Percentiles rank a stretch among this genome's conserved stretches.
Evolutionary conservation across 1,284 basidiomycete species (phyloP).

Genomic region (Cutaneotrichosporon dermatis): DNA sequence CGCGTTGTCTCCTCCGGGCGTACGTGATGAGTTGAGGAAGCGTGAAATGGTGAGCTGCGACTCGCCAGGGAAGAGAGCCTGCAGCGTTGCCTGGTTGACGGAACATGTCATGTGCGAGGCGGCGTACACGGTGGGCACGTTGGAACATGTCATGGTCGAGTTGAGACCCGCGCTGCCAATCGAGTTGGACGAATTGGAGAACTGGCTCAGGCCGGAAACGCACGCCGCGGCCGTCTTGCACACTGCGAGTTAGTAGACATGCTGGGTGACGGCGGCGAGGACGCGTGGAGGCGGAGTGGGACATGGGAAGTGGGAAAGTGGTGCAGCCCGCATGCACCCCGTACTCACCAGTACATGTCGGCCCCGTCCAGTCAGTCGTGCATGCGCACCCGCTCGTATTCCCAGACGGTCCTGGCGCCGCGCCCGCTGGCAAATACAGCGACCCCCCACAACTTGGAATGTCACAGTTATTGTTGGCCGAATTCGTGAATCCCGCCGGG

Average conservation of each 20-base stretch:
- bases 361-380: slow-evolving; percentile 66
- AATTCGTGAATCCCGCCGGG: slow-evolving; percentile 57
- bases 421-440: slow-evolving; percentile 55
- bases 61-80: slow-evolving; percentile 63
- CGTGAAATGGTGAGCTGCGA: slow-evolving; percentile 72
- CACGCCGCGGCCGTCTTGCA: slow-evolving; percentile 33
- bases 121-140: slow-evolving; percentile 30
- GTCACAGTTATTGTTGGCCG: slow-evolving; percentile 24
- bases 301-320: background rate
- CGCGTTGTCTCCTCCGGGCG: slow-evolving; percentile 52
- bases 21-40: slow-evolving; percentile 62
- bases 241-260: slow-evolving; percentile 17
- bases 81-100: slow-evolving; percentile 68
- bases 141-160: slow-evolving; percentile 28
- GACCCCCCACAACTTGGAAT: slow-evolving; percentile 67
- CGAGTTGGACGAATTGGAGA: slow-evolving; percentile 3
- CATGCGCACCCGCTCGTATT: slow-evolving; percentile 64
- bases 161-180: slow-evolving; percentile 19
- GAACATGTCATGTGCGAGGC: slow-evolving; percentile 37
- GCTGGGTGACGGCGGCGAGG: too few species aligned
- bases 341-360: slow-evolving; percentile 62
- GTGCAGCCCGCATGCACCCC: too few species aligned
- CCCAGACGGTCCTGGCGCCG: slow-evolving; percentile 49
- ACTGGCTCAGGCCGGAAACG: slow-evolving; percentile 11
- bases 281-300: too few species aligned